A percentile compares a stretch with the other conserved stretches of the same genome.
Evolutionary conservation across 1,284 basidiomycete species (phyloP).

Genomic region (Dichomitus squalens): DNA sequence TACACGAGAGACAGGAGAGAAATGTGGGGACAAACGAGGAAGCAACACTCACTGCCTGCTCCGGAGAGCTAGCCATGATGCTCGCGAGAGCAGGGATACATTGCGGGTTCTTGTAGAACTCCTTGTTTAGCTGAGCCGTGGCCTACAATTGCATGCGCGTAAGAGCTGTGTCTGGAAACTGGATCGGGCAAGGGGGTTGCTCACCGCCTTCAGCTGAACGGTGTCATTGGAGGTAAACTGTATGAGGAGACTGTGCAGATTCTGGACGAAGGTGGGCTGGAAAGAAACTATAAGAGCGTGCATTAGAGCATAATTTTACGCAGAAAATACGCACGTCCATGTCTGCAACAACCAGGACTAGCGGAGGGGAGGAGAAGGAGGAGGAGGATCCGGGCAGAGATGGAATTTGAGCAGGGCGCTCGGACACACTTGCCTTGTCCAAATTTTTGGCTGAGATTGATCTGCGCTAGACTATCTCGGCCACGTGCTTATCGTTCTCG

Average conservation of each 20-base stretch:
- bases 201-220: conserved; percentile 82
- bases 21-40: neutral
- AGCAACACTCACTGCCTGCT: conserved; percentile 58
- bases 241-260: conserved; percentile 81
- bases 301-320: neutral
- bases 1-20: neutral
- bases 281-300: conserved; percentile 9
- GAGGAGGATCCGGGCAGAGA: conserved; percentile 14
- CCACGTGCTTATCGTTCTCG: conserved; percentile 22
- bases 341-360: conserved; percentile 15
- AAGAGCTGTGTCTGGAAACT: neutral
- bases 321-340: conserved; percentile 31
- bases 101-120: conserved; percentile 89
- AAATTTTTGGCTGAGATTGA: conserved; percentile 34
- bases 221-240: conserved; percentile 90
- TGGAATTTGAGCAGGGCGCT: conserved; percentile 4
- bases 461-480: conserved; percentile 10
- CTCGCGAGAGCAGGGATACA: conserved; percentile 93
- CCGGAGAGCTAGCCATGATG: conserved; percentile 85
- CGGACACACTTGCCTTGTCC: conserved; percentile 17
- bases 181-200: conserved; percentile 32
- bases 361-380: conserved; percentile 11
- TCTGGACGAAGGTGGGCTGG: conserved; percentile 72
- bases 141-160: conserved; percentile 54
- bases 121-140: conserved; percentile 87